Evolutionary conservation across 768 basidiomycete genomes (phyloP).

Genomic region (Rhizopogon sp.): DNA sequence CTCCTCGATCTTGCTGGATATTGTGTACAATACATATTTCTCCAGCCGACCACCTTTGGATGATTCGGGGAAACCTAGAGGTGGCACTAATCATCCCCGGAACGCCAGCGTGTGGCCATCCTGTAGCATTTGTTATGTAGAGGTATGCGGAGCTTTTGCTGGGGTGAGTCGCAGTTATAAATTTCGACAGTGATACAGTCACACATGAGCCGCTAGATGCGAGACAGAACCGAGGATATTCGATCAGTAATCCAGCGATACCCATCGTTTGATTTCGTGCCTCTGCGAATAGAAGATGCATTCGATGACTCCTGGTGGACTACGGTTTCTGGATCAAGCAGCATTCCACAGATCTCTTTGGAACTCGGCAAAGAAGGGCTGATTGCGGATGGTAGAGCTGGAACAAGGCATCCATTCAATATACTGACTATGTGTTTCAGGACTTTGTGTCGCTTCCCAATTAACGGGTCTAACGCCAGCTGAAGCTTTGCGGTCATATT

Average conservation of each 20-base stretch:
- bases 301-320: conserved; percentile 71
- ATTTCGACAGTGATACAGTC: not conserved
- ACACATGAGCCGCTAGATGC: conserved; percentile 34
- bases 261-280: conserved; percentile 49
- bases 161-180: conserved; percentile 39
- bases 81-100: conserved; percentile 65
- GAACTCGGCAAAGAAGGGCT: conserved; percentile 52
- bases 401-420: not conserved
- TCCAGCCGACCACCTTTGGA: conserved; percentile 20
- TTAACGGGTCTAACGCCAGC: conserved; percentile 13
- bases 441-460: conserved; percentile 13
- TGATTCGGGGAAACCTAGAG: conserved; percentile 30
- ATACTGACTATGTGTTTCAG: conserved; percentile 14
- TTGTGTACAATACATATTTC: conserved; percentile 59
- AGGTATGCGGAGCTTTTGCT: conserved; percentile 55
- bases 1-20: conserved; percentile 67
- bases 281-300: conserved; percentile 67
- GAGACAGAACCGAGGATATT: conserved; percentile 51
- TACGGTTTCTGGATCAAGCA: conserved; percentile 31
- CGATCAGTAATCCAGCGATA: conserved; percentile 42
- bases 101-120: conserved; percentile 58
- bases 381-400: conserved; percentile 22
- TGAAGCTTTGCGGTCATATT: conserved; percentile 41
- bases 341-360: conserved; percentile 30
- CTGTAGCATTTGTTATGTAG: conserved; percentile 64